Percentiles rank a stretch among this genome's conserved stretches.
Conservation (phyloP, 2,329 filamentous ascomycete species). For the Neofusicoccum cordaticola region DNA sequence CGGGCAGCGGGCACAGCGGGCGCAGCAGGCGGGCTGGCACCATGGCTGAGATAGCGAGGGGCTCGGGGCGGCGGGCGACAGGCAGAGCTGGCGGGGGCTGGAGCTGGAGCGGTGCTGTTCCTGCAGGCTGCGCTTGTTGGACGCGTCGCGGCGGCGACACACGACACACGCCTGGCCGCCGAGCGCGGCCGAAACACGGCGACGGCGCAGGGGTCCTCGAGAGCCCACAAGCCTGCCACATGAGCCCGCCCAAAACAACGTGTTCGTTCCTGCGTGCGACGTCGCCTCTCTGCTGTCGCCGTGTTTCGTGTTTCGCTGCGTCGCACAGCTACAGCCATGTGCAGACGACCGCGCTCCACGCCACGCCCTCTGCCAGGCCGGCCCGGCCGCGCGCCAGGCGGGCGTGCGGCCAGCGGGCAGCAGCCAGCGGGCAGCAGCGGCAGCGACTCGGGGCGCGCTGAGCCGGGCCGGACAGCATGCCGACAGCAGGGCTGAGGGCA, state of each 20-base stretch:
- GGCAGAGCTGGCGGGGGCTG: not conserved
- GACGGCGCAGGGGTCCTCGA: not conserved
- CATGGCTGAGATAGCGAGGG: slow-evolving; percentile 18
- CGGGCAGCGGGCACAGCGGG: slow-evolving; percentile 24
- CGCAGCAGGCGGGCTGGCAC: slow-evolving; percentile 21
- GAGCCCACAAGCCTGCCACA: not conserved
- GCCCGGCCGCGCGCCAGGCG: not conserved
- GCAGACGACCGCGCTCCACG: not conserved
- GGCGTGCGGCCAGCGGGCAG: not conserved
- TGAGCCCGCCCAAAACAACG: slow-evolving; percentile 5
- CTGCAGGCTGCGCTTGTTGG: not conserved
- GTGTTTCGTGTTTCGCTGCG: slow-evolving; percentile 9
- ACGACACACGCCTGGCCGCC: not conserved
- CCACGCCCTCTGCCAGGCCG: not conserved
- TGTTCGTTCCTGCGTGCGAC: slow-evolving; percentile 14
- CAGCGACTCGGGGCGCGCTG: not conserved
- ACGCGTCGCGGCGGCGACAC: too few species aligned
- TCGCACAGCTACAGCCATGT: slow-evolving; percentile 1
- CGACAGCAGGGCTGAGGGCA: slow-evolving; percentile 3
- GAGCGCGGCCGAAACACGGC: slow-evolving; percentile 3
- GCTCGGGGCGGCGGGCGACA: not conserved
- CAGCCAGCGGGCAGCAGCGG: too few species aligned
- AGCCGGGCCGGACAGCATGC: not conserved
- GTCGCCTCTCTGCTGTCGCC: slow-evolving; percentile 11
- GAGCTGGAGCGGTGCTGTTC: not conserved